Evolutionary conservation across 140 eudicot genomes (phyloP).

Genomic region (Senecio squalidus): DNA sequence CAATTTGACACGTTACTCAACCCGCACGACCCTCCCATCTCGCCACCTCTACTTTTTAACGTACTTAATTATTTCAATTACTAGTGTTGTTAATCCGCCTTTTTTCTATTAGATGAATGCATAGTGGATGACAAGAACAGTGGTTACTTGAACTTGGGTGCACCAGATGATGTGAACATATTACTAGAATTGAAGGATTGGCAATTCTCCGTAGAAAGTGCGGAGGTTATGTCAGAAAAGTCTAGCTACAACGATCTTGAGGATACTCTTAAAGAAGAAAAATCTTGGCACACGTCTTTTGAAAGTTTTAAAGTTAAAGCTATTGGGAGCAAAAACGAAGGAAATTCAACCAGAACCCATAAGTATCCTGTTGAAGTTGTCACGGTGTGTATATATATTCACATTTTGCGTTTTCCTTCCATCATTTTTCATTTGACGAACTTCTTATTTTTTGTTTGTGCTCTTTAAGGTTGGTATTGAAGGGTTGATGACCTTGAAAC

Average conservation of each 20-base stretch:
- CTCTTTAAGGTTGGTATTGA: constrained; percentile 62
- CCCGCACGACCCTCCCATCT: background rate
- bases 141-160: constrained; percentile 42
- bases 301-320: constrained; percentile 59
- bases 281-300: constrained; percentile 86
- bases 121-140: constrained; percentile 35
- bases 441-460: background rate
- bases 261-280: constrained; percentile 51
- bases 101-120: constrained; percentile 43
- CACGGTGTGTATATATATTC: constrained; percentile 41
- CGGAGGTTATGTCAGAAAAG: constrained; percentile 45
- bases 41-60: background rate
- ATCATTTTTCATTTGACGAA: constrained; percentile 10
- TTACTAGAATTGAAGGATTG: constrained; percentile 76
- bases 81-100: background rate
- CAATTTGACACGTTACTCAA: background rate
- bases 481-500: constrained; percentile 77
- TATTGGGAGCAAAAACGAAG: constrained; percentile 42
- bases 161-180: constrained; percentile 73
- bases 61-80: background rate
- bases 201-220: constrained; percentile 86
- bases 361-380: constrained; percentile 72
- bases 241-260: constrained; percentile 26
- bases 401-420: background rate
- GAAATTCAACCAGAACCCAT: constrained; percentile 25